A percentile compares a stretch with the other conserved stretches of the same genome.
phyloP scores from a whole-genome alignment of 495 filamentous ascomycete genomes.

The Chaetomidium leptoderma region DNA sequence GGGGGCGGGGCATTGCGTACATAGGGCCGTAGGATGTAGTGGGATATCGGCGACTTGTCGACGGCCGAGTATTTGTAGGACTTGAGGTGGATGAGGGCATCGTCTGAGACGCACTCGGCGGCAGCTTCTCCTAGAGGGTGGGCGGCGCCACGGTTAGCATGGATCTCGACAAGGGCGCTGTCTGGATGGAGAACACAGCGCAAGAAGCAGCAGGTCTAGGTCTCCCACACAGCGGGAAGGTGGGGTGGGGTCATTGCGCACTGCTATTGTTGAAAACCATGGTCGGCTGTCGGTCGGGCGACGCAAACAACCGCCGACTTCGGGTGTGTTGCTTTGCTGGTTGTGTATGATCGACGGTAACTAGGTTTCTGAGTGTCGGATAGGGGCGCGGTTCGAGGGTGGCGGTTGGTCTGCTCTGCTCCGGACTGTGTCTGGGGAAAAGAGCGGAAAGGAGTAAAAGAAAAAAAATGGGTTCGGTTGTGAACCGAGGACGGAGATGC shows the following conservation, averaged over 20 bases:
- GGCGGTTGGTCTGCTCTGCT: neutral
- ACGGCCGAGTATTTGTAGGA: conserved; percentile 95
- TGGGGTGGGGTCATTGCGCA: conserved; percentile 24
- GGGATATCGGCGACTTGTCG: conserved; percentile 91
- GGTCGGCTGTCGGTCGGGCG: neutral
- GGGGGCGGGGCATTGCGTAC: conserved; percentile 52
- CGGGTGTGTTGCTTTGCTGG: neutral
- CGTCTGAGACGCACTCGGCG: conserved; percentile 56
- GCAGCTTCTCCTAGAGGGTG: conserved; percentile 42
- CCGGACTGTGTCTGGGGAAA: neutral
- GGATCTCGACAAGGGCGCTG: neutral
- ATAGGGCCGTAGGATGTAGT: conserved; percentile 90
- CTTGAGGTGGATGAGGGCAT: conserved; percentile 74
- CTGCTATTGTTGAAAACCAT: conserved; percentile 47
- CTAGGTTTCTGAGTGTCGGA: neutral
- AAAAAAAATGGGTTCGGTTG: neutral
- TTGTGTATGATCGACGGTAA: neutral
- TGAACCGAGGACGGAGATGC: neutral
- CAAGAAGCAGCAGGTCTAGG: too few species aligned
- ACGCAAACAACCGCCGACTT: neutral
- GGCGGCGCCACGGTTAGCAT: conserved; percentile 6
- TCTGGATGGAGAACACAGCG: too few species aligned
- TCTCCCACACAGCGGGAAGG: conserved; percentile 16
- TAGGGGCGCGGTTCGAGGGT: neutral
- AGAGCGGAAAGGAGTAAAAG: neutral